Conservation (phyloP, 2,329 filamentous ascomycete species). For the Paraconiothyrium brasiliense region DNA sequence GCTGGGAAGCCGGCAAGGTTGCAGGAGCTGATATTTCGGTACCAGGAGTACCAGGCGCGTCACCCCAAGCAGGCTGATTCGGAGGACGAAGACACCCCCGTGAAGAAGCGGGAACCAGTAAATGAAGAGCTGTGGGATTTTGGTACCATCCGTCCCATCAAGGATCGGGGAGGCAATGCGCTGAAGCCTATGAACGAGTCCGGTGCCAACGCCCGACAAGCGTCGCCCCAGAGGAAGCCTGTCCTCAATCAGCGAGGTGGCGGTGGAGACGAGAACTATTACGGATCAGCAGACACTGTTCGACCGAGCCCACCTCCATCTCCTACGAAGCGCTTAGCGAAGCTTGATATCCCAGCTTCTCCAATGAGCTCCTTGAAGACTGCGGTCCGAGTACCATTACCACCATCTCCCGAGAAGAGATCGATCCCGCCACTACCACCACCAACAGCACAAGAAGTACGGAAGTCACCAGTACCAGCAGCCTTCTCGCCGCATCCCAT, state of each 20-base stretch:
- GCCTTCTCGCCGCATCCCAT: conserved; percentile 43
- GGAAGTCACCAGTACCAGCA: conserved; percentile 44
- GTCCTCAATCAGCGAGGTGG: conserved; percentile 36
- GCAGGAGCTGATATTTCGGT: conserved; percentile 92
- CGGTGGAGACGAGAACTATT: conserved; percentile 47
- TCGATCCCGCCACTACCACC: conserved; percentile 41
- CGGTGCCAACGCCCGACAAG: conserved; percentile 75
- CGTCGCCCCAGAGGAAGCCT: conserved; percentile 45
- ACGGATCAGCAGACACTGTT: conserved; percentile 40
- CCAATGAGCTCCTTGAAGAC: conserved; percentile 51
- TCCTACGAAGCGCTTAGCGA: conserved; percentile 52
- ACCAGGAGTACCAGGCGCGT: conserved; percentile 85
- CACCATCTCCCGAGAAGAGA: conserved; percentile 56
- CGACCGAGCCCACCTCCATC: conserved; percentile 52
- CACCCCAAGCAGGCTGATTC: conserved; percentile 71
- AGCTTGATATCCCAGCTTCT: conserved; percentile 45
- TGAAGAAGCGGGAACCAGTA: conserved; percentile 57
- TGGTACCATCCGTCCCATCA: conserved; percentile 88
- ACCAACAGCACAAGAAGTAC: conserved; percentile 36
- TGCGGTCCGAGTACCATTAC: conserved; percentile 56
- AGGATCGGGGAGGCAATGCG: conserved; percentile 63
- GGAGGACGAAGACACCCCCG: conserved; percentile 47
- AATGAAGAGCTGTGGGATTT: conserved; percentile 98
- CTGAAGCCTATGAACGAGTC: conserved; percentile 81
- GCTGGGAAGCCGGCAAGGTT: conserved; percentile 97